Base-by-base conservation (phyloP, 2,329 filamentous ascomycete genomes). In the Helotiales sp. region DNA sequence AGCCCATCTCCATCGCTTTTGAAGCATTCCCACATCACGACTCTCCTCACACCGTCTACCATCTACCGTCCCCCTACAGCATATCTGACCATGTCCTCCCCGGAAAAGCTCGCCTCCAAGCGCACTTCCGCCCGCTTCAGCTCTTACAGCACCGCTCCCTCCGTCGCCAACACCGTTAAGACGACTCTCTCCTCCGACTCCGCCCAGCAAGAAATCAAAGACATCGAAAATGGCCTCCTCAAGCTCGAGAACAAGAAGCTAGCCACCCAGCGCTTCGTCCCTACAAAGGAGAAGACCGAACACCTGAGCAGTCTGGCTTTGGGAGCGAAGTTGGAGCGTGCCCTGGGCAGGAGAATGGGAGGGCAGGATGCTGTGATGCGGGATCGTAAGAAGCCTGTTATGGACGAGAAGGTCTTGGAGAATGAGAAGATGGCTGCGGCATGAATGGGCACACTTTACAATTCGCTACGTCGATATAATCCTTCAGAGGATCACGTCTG, bases 291-390 rank as follows among this genome's bases (percentile, higher is more conserved):
- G 80, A 91, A 92, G 81, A 85, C 82, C 20, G 89, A 91, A 72
- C 86, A 89, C 75, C 81, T 92, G 78, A 87, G 85, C 80, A 91
- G 91, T 79, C 80, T 92, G 72, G 90, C 90, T 17, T 81, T 93
- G 60, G 89, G 90, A 37, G 90, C 90, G n/a, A 92, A 92, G 79
- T 82, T 92, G 60, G 90, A 92, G 77, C 84, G 90, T 65, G 90
- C 90, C 2, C 82, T 93, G 32, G 85, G 86, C 64, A 81, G 90
- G 71, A 83, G 90, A 75, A 91, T 92, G 89, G 87, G 85, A 10
- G 81, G 88, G 58, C 90, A 93, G 77, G 90, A 93, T 78, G 90
- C 90, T 50, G 85, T 88, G 75, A 89, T 90, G 79, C 84, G 85
- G 73, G 68, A 69, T 24, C 70, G 72, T 58, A 73, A 73, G 60